Base-by-base conservation (phyloP, 345 rosid genomes). In the Ailanthus altissimus region DNA sequence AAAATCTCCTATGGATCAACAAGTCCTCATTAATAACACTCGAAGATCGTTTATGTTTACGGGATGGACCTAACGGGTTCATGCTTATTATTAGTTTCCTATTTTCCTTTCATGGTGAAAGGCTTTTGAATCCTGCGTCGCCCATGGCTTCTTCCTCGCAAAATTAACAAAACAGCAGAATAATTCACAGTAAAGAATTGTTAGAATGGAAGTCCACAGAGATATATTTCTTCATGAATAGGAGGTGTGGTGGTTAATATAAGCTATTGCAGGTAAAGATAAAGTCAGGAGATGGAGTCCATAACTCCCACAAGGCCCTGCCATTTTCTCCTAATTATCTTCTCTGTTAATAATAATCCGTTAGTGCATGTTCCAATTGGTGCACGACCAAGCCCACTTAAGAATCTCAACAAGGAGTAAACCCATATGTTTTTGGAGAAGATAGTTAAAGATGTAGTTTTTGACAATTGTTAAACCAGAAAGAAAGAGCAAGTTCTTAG, bases 401-500 rank as follows among this genome's bases (percentile, higher is more conserved):
- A 46, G 8, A 72, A 72, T 57, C 76, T 60, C 38, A 86, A 75
- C 3, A 72, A 40, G 8, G 89, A 81, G 67, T 88, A 88, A 32
- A 79, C 59, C 89, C 88, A 88, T 0, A 88, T 56, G 16, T 83
- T 84, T 38, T 2, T 46, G 50, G 11, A 9, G 11, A 46, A 46
- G 50, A 46, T 46, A 46, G 77, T 76, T 28, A 90, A 74, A 47
- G 86, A 84, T 26, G 67, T 64, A 0, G 88, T 79, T 8, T 58
- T 87, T 80, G 26, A 23, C 91, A 88, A n/a, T 88, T 5, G 64
- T 10, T 0, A 85, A 61, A 73, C 89, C 86, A 0, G 89, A 84
- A 3, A 88, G 74, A 32, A 88, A 69, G 59, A 89, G 81, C 84
- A 85, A 42, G 57, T 88, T 89, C 53, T 85, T 89, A 57, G 93